A percentile compares a stretch with the other conserved stretches of the same genome.
Conservation (phyloP, 371 early-diverging fungal genomes). For the Mucor lusitanicus region DNA sequence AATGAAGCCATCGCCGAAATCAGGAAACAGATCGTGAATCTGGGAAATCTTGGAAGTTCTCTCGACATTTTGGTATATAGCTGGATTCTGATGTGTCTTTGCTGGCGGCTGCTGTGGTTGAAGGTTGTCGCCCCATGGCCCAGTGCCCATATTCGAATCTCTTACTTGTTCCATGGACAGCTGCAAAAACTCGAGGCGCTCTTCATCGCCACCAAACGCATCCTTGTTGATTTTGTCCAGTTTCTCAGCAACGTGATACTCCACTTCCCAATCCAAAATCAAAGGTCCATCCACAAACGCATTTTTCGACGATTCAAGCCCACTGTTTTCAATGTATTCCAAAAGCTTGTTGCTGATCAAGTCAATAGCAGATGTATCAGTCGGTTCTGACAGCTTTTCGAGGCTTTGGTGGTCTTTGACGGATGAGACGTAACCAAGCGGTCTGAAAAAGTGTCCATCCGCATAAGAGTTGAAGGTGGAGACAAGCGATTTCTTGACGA, state of each 20-base stretch:
- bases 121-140: conserved; percentile 23
- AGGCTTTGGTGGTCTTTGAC: conserved; percentile 13
- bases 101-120: conserved; percentile 7
- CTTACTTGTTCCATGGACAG: conserved; percentile 72
- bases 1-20: conserved; percentile 86
- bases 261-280: conserved; percentile 79
- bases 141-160: conserved; percentile 51
- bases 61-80: conserved; percentile 4
- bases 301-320: conserved; percentile 31
- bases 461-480: conserved; percentile 26
- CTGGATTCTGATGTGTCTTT: neutral
- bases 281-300: conserved; percentile 71
- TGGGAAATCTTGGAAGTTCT: conserved; percentile 59
- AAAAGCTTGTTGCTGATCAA: conserved; percentile 42
- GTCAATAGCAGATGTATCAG: conserved; percentile 26
- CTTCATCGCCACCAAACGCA: conserved; percentile 55
- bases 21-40: conserved; percentile 83
- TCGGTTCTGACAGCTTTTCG: neutral
- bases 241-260: conserved; percentile 60
- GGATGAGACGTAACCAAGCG: conserved; percentile 31
- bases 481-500: conserved; percentile 31
- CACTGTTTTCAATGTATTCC: conserved; percentile 49
- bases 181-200: conserved; percentile 68
- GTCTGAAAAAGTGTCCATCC: conserved; percentile 33
- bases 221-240: conserved; percentile 48